Conservation (phyloP, 2,329 filamentous ascomycete genomes). For the Venturia nashicola region DNA sequence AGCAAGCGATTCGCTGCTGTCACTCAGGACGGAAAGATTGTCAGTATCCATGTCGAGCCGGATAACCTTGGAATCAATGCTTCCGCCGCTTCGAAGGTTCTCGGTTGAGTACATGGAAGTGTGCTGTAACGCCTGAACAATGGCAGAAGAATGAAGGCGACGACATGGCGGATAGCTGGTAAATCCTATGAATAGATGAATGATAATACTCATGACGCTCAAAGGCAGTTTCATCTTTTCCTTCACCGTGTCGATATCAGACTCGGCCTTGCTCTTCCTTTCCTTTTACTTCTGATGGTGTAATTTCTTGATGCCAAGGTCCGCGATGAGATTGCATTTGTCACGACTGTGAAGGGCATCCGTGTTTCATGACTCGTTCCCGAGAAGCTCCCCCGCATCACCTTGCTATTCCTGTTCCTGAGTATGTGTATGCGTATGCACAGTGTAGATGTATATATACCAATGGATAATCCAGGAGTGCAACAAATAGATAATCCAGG, state of each 20-base stretch:
- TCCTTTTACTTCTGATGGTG: no score
- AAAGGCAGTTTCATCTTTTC: no score
- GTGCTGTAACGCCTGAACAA: not conserved
- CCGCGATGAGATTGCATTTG: not conserved
- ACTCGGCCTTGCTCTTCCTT: no score
- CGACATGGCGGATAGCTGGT: not conserved
- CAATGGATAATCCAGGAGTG: no score
- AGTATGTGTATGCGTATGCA: no score
- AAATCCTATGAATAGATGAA: not conserved
- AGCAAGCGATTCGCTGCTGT: constrained; percentile 1
- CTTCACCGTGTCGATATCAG: no score
- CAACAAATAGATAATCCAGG: no score
- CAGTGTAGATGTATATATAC: no score
- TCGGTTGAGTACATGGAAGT: not conserved
- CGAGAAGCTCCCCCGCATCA: not conserved
- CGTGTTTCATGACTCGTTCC: not conserved
- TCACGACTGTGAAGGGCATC: not conserved
- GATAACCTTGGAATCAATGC: not conserved
- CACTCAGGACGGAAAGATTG: not conserved
- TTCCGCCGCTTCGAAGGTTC: not conserved
- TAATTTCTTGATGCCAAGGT: not conserved
- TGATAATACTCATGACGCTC: not conserved
- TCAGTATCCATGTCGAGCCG: not conserved
- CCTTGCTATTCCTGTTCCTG: not conserved
- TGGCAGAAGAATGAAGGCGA: no score